Evolutionary conservation across 2,329 filamentous ascomycete genomes (phyloP).

Genomic region (Cordyceps farinosa): DNA sequence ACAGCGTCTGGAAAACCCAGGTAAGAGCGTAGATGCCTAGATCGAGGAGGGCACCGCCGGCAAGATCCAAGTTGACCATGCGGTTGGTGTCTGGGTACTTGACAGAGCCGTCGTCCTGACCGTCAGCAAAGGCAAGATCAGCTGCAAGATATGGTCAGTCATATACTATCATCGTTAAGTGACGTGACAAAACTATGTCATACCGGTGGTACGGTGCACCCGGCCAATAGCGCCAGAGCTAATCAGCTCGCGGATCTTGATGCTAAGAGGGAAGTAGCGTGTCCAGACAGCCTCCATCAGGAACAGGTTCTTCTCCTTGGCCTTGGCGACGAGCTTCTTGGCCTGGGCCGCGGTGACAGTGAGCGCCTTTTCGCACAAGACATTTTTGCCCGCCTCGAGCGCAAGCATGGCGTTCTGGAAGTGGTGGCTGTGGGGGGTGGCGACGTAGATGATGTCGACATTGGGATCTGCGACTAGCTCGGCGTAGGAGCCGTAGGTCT

Average conservation of each 20-base stretch:
- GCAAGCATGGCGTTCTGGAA: conserved; percentile 88
- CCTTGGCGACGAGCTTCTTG: conserved; percentile 66
- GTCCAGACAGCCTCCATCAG: conserved; percentile 91
- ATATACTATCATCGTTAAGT: background rate
- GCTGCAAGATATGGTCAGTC: conserved; percentile 33
- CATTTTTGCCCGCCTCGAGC: conserved; percentile 78
- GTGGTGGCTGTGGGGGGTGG: conserved; percentile 88
- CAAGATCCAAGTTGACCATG: conserved; percentile 78
- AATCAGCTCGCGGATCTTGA: conserved; percentile 67
- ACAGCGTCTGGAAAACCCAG: conserved; percentile 87
- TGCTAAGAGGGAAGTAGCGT: conserved; percentile 78
- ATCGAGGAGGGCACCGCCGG: conserved; percentile 78
- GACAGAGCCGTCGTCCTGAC: conserved; percentile 53
- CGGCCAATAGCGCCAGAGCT: conserved; percentile 52
- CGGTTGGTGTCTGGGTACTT: conserved; percentile 62
- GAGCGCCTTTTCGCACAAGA: conserved; percentile 87
- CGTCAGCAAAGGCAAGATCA: conserved; percentile 59
- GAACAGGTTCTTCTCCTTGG: conserved; percentile 68
- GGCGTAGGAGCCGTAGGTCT: conserved; percentile 75
- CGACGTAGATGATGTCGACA: conserved; percentile 84
- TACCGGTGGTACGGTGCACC: conserved; percentile 57
- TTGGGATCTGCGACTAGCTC: conserved; percentile 75
- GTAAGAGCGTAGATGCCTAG: conserved; percentile 85
- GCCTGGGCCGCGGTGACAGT: conserved; percentile 79
- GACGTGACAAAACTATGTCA: conserved; percentile 21